Evolutionary conservation across 768 basidiomycete species (phyloP), one percentile per base, ranked within the genome.

Genomic region (Auriscalpium orientale): DNA sequence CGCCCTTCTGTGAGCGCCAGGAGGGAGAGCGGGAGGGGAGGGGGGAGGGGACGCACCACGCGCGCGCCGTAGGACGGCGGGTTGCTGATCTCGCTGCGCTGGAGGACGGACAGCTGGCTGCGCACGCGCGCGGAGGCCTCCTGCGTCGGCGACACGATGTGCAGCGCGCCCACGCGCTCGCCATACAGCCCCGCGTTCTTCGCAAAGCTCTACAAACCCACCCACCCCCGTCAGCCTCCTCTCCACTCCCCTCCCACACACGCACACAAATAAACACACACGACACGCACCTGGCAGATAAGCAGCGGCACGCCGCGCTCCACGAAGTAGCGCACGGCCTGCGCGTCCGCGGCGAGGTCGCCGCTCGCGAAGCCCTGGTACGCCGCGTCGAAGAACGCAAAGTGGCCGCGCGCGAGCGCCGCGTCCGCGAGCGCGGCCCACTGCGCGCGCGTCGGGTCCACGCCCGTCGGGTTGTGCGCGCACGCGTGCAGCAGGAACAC

Each of bases 361-460:
- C 95, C 95, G 63, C 89, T 92, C 16, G 94, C 95, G 70, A 98
- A 98, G 16, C 95, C 95, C 72, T 97, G 95, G 73, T 98, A 98
- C 3, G 95, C 95, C 68, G 87, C 89, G 73, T 98, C 95, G 68
- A 98, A 92, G 74, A 95, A 95, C 35, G 87, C 86, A 66, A 83
- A 95, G 69, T 95, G 94, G 13, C 80, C 76, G 71, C 85, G 87
- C 48, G 75, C 71, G 34, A 87, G 67, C 68, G 97, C 81, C 53
- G 85, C 72, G 38, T 86, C 78, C 40, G 89, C 88, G 63, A 98
- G 80, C 56, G 74, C 69, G 58, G 79, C 73, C 95, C 95, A 98
- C 69, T 98, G 88, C 62, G 88, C 91, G 47, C 68, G 69, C 36
- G 91, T 93, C 8, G 94, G 95, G 70, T 98, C 95, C 33, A 95